Conservation (phyloP, 108 stramenopile species). For the Bacterosira constricta region DNA sequence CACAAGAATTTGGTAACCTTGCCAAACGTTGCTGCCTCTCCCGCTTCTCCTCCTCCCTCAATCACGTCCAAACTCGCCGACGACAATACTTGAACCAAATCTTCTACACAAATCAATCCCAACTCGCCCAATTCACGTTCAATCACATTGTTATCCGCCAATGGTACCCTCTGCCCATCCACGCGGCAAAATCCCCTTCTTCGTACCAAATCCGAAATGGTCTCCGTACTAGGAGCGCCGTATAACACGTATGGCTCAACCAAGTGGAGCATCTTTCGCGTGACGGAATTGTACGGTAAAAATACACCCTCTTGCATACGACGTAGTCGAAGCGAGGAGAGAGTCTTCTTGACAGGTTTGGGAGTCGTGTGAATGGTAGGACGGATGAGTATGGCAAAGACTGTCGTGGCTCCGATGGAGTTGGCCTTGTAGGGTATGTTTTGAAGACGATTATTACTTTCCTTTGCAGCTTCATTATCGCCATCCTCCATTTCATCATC, state of each 20-base stretch:
- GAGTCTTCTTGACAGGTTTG: constrained; percentile 50
- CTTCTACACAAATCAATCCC: constrained; percentile 88
- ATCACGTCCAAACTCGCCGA: constrained; percentile 11
- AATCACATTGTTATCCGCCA: constrained; percentile 84
- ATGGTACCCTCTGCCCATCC: constrained; percentile 72
- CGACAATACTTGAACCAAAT: constrained; percentile 81
- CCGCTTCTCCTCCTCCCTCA: constrained; percentile 44
- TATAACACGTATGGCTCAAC: constrained; percentile 87
- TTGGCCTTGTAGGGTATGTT: constrained; percentile 73
- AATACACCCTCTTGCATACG: constrained; percentile 79
- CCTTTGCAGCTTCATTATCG: not conserved
- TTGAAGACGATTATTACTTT: constrained; percentile 10
- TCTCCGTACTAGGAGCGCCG: constrained; percentile 67
- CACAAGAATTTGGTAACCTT: constrained; percentile 66
- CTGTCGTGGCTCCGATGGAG: constrained; percentile 69
- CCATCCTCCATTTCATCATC: not conserved
- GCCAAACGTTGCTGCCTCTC: constrained; percentile 45
- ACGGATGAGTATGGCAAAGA: constrained; percentile 82
- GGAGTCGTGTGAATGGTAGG: constrained; percentile 55
- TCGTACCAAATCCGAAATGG: constrained; percentile 77
- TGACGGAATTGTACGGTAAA: constrained; percentile 60
- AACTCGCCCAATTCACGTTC: constrained; percentile 73
- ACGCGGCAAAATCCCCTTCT: constrained; percentile 71
- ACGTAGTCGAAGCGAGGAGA: constrained; percentile 63
- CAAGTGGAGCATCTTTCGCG: constrained; percentile 70